Evolutionary conservation across 257 asterid species (phyloP).

Genomic region (Anisodus tanguticus): DNA sequence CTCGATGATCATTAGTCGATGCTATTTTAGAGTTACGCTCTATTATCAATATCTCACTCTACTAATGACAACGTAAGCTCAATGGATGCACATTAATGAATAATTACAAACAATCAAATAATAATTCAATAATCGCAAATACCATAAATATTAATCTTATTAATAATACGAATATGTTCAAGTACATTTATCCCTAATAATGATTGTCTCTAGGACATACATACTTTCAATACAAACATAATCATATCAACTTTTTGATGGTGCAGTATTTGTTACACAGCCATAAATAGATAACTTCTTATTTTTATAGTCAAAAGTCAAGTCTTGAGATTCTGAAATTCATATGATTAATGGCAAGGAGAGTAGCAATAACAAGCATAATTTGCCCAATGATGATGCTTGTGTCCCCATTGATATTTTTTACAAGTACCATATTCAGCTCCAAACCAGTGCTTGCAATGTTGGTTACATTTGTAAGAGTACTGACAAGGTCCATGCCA

Average conservation of each 20-base stretch:
- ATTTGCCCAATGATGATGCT: neutral
- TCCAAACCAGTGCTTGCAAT: conserved; percentile 10
- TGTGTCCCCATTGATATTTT: neutral
- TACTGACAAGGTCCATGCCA: conserved; percentile 9
- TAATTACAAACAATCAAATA: no score
- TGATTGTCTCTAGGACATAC: no score
- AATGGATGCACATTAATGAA: no score
- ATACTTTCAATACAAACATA: no score
- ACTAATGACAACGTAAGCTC: no score
- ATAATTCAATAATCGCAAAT: no score
- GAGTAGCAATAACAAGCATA: conserved; percentile 24
- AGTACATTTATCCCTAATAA: no score
- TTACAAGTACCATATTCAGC: neutral
- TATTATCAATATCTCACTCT: no score
- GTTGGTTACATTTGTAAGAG: neutral
- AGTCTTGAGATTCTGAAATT: neutral
- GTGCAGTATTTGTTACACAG: neutral
- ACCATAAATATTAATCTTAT: no score
- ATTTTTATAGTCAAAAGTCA: neutral
- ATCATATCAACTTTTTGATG: neutral
- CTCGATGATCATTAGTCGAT: no score
- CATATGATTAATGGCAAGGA: neutral
- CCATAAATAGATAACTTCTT: neutral
- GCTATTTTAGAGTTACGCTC: no score
- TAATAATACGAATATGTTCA: no score